Evolutionary conservation across 768 basidiomycete genomes (phyloP).

Genomic region (Kondoa subrosea): DNA sequence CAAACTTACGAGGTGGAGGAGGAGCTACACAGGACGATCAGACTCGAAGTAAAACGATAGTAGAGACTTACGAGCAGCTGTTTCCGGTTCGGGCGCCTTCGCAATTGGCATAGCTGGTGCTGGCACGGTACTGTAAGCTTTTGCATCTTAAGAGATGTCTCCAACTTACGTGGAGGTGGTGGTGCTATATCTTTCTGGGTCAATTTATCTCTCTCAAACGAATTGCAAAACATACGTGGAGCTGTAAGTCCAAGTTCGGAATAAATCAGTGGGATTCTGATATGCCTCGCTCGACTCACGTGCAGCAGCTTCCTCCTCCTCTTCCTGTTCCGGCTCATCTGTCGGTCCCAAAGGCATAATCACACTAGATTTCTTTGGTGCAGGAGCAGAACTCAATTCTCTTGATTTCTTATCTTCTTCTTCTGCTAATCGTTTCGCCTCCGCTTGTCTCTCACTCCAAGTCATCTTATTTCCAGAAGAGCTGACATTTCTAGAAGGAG

Average conservation of each 20-base stretch:
- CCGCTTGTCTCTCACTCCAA: slow-evolving; percentile 81
- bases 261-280: no score
- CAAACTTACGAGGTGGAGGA: background rate
- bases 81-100: background rate
- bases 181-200: slow-evolving; percentile 20
- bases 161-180: slow-evolving; percentile 27
- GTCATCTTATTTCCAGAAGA: slow-evolving; percentile 60
- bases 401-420: slow-evolving; percentile 46
- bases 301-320: slow-evolving; percentile 26
- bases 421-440: slow-evolving; percentile 69
- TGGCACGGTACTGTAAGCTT: background rate
- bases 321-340: slow-evolving; percentile 30
- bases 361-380: slow-evolving; percentile 32
- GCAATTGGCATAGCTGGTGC: background rate
- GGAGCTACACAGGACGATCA: background rate
- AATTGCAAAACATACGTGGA: background rate
- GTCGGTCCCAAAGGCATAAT: slow-evolving; percentile 29
- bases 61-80: slow-evolving; percentile 1
- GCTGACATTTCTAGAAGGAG: slow-evolving; percentile 1
- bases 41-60: background rate
- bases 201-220: no score
- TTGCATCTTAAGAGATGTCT: background rate
- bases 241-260: no score
- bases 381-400: slow-evolving; percentile 35
- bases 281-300: no score